A percentile compares a stretch with the other conserved stretches of the same genome.
Evolutionary conservation across 164 flowering plant genomes (phyloP).

Genomic region (Taxillus chinensis): DNA sequence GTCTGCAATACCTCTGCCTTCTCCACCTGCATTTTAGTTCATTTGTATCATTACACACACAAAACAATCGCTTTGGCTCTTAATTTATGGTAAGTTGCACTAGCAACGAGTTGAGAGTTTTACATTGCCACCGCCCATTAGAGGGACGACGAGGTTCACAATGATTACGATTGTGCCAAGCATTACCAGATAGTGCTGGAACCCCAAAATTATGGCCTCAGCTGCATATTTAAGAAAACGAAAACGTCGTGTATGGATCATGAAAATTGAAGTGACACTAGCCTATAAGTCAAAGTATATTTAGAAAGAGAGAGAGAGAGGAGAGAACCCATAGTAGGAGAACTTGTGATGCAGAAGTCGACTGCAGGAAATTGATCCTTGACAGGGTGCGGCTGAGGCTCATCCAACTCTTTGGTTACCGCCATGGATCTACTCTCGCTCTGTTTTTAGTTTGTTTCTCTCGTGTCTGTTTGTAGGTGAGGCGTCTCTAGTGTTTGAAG

Average conservation of each 20-base stretch:
- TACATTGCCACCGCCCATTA: slow-evolving; percentile 69
- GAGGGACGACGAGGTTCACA: slow-evolving; percentile 41
- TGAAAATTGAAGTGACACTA: background rate
- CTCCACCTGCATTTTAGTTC: slow-evolving; percentile 27
- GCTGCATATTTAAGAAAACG: slow-evolving; percentile 22
- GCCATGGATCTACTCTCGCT: background rate
- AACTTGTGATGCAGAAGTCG: slow-evolving; percentile 54
- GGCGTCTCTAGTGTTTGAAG: no score
- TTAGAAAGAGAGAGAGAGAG: slow-evolving; percentile 1
- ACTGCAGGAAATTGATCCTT: slow-evolving; percentile 68
- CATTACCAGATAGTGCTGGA: slow-evolving; percentile 65
- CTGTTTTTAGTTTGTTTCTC: background rate
- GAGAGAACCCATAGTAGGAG: slow-evolving; percentile 55
- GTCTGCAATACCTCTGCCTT: slow-evolving; percentile 61
- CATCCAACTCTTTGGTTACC: slow-evolving; percentile 16
- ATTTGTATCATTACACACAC: background rate
- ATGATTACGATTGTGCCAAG: slow-evolving; percentile 56
- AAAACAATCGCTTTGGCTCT: no score
- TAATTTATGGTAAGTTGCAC: background rate
- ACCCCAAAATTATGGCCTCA: slow-evolving; percentile 46
- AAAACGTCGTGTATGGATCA: background rate
- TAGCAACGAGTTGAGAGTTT: slow-evolving; percentile 6
- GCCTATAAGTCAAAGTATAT: background rate
- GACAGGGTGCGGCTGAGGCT: slow-evolving; percentile 54
- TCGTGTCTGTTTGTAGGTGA: no score